These are phyloP conservation scores for Gossypium davidsonii DNA, from an alignment of 441 rosid species.

Conservation along the genomic window DNA sequence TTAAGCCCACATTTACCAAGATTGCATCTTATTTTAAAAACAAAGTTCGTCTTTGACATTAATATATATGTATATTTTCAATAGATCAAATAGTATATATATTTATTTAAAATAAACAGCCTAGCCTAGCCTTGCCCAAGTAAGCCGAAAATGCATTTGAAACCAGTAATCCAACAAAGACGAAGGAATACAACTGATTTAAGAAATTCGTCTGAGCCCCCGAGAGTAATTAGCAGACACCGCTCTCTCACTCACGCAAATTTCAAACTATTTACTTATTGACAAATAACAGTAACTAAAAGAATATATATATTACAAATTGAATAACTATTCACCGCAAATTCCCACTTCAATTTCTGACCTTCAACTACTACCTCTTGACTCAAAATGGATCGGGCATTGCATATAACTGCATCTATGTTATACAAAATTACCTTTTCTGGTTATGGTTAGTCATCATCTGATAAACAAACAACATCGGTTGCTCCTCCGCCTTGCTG, in stretches of 20 bases:
- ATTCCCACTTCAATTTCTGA: background rate
- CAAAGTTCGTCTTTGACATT: no score
- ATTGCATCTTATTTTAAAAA: background rate
- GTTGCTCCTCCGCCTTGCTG: slow-evolving; percentile 1
- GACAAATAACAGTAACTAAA: background rate
- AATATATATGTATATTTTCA: background rate
- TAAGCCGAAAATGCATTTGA: slow-evolving; percentile 40
- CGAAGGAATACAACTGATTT: slow-evolving; percentile 25
- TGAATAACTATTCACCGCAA: background rate
- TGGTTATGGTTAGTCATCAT: slow-evolving; percentile 55
- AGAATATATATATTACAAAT: background rate
- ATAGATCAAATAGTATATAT: no score
- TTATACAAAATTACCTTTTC: background rate
- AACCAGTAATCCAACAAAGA: slow-evolving; percentile 27
- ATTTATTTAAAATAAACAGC: background rate
- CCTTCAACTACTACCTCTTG: background rate
- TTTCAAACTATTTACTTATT: background rate
- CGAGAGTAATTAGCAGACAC: background rate
- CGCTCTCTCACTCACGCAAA: background rate
- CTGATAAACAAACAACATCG: slow-evolving; percentile 65
- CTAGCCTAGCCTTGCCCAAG: slow-evolving; percentile 22
- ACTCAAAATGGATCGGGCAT: background rate
- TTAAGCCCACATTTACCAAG: background rate
- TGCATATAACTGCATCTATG: slow-evolving; percentile 2
- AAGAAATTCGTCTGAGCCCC: background rate